Base-by-base conservation (phyloP, 352 stramenopile genomes). In the Phytopythium aichiense region DNA sequence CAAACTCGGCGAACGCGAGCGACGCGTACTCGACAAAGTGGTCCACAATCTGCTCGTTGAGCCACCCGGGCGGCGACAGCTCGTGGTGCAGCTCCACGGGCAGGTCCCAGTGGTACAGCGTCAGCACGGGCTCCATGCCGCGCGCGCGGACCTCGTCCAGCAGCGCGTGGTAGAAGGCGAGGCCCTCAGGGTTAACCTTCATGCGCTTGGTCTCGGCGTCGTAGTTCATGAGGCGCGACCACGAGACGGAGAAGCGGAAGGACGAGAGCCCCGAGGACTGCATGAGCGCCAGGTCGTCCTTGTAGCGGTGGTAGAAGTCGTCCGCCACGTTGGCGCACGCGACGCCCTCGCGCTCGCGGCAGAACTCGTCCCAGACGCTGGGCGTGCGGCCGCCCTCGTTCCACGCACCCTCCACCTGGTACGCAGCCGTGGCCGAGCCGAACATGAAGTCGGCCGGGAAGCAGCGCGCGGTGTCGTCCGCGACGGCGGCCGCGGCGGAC, bases 331-430 rank as follows among this genome's bases (percentile, higher is more conserved):
- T 88, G 33, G 93, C 95, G 22, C 74, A 97, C 35, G 94, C 78
- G 25, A 87, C 58, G 56, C 91, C 73, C 23, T 89, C 69, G 16
- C 16, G 28, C 64, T 76, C 72, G 38, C 77, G 77, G 52, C 85
- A 96, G 65, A 92, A 98, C 22, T 86, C 88, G 78, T 99, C 95
- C 96, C 96, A 99, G 56, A 98, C 98, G 48, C 76, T 86, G 25
- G 71, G 60, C 40, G 87, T 91, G 12, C 91, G 76, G 8, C 91
- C 89, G 7, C 74, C 86, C 54, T 88, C 81, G 52, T 96, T 83
- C 58, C 76, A 81, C 4, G 78, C 94, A 23, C 95, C 96, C 77
- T 98, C 94, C 40, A 98, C 88, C 71, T 98, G 91, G 74, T 96
- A 97, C 25, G 80, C 62, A 7, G 89, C 87, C 16, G 89, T 97